Evolutionary conservation across 352 stramenopile species (phyloP).

Genomic region (Globisporangium emineosum): DNA sequence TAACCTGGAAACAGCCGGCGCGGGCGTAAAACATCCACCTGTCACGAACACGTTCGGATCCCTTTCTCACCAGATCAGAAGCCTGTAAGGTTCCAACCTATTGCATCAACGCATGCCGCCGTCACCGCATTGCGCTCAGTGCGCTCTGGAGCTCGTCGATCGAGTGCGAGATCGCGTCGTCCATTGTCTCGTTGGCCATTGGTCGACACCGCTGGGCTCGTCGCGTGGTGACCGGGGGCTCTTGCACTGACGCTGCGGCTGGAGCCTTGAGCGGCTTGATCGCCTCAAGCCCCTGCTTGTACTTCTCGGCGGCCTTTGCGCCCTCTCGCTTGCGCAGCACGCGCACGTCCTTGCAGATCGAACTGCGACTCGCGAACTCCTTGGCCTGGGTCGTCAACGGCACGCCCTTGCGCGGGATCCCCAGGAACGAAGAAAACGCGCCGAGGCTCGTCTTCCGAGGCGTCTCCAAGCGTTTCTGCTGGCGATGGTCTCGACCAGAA

Average conservation of each 20-base stretch:
- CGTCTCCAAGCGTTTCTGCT: background rate
- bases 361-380: slow-evolving; percentile 30
- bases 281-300: slow-evolving; percentile 30
- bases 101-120: too few species aligned
- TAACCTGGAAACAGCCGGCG: background rate
- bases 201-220: background rate
- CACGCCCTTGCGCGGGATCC: slow-evolving; percentile 42
- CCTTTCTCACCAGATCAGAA: background rate
- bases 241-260: background rate
- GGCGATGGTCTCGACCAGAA: background rate
- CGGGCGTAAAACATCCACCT: background rate
- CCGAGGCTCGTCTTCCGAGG: background rate
- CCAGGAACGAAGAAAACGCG: slow-evolving; percentile 23
- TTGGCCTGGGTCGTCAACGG: slow-evolving; percentile 43
- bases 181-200: slow-evolving; percentile 14
- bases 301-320: slow-evolving; percentile 42
- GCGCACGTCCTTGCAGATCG: slow-evolving; percentile 49
- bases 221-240: slow-evolving; percentile 2
- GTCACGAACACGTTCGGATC: background rate
- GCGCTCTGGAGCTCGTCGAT: slow-evolving; percentile 18
- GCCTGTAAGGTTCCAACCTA: background rate
- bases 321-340: slow-evolving; percentile 37
- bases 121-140: background rate
- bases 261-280: slow-evolving; percentile 8
- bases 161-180: slow-evolving; percentile 23